Conservation (phyloP, 176 grass and related monocot genomes). For the Oryza coarctata region DNA sequence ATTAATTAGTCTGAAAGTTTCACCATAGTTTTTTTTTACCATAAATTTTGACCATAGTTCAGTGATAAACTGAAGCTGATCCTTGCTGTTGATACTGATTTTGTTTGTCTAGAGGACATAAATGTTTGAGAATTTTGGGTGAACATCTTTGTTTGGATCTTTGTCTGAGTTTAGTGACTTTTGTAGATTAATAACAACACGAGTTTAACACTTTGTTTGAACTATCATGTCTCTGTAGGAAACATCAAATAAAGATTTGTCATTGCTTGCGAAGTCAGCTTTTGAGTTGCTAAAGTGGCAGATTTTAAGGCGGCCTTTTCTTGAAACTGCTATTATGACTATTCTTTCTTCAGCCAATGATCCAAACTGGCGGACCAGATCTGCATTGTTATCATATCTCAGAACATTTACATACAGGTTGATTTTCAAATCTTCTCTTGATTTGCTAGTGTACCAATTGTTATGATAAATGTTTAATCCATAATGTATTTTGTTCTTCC, state of each 20-base stretch:
- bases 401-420: constrained; percentile 93
- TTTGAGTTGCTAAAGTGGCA: constrained; percentile 92
- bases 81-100: neutral
- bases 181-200: neutral
- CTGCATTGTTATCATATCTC: constrained; percentile 74
- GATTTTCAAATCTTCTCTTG: neutral
- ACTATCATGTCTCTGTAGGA: constrained; percentile 52
- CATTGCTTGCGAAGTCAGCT: constrained; percentile 81
- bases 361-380: constrained; percentile 92
- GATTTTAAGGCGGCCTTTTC: constrained; percentile 60
- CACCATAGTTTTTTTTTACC: no score
- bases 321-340: constrained; percentile 71
- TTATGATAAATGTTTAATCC: neutral
- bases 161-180: neutral
- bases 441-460: neutral
- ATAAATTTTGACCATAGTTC: neutral
- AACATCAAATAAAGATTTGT: constrained; percentile 95
- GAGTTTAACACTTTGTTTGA: neutral
- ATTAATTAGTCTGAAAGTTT: neutral
- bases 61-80: neutral
- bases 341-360: constrained; percentile 77
- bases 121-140: neutral
- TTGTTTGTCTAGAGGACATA: neutral
- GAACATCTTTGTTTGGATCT: neutral
- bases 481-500: neutral